These are phyloP conservation scores for Trichophyton simii DNA, from an alignment of 2,329 filamentous ascomycete species.

Conservation along the genomic window DNA sequence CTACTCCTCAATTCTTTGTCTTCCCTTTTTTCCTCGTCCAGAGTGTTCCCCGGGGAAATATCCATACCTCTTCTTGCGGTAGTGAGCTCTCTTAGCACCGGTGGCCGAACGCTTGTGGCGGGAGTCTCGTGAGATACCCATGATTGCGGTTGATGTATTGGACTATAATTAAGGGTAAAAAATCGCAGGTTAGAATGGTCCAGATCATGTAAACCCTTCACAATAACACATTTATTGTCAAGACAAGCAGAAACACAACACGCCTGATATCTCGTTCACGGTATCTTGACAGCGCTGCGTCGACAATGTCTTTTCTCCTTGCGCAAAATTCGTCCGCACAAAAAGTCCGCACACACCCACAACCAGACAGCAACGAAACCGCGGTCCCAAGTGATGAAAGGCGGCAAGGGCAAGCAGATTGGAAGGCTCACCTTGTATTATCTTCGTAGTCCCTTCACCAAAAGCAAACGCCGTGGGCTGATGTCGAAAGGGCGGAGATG, in stretches of 20 bases:
- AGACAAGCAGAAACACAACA: background rate
- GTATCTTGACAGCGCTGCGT: background rate
- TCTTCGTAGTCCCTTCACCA: conserved; percentile 33
- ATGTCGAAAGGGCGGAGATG: conserved; percentile 24
- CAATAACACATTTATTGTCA: background rate
- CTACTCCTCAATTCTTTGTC: background rate
- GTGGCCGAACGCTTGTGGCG: conserved; percentile 99
- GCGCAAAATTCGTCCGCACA: background rate
- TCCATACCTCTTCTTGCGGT: conserved; percentile 53
- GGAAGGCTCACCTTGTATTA: conserved; percentile 31
- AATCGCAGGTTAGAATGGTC: background rate
- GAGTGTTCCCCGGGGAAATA: conserved; percentile 8
- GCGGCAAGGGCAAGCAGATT: conserved; percentile 7
- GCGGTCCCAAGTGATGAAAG: background rate
- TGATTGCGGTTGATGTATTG: conserved; percentile 61
- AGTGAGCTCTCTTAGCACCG: conserved; percentile 93
- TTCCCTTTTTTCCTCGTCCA: background rate
- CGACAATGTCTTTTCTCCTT: background rate
- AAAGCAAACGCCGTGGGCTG: conserved; percentile 26
- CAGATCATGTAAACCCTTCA: background rate
- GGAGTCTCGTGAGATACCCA: conserved; percentile 99
- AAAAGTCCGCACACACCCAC: background rate
- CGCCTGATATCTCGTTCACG: background rate
- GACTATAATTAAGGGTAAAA: conserved; percentile 22
- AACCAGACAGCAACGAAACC: conserved; percentile 1